These are phyloP conservation scores for Wickerhamomyces pijperi DNA, from an alignment of 805 yeast genomes.

Conservation along the genomic window DNA sequence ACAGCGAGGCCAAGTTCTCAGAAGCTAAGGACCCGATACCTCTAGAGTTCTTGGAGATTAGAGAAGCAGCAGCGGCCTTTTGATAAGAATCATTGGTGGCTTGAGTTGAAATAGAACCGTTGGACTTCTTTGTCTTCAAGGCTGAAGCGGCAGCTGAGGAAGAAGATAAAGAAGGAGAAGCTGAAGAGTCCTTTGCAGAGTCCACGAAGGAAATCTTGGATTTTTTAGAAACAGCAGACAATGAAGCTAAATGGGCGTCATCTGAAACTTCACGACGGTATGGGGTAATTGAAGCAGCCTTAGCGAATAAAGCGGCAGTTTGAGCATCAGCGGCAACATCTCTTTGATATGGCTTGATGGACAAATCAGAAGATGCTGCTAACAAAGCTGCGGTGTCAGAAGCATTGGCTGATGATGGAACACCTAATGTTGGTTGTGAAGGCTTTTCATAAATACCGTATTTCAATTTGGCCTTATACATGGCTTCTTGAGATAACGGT, in stretches of 20 bases:
- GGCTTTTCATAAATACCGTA: conserved; percentile 53
- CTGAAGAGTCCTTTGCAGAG: background rate
- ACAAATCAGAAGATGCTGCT: conserved; percentile 56
- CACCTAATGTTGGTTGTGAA: conserved; percentile 42
- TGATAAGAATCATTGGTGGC: conserved; percentile 5
- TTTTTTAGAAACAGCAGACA: conserved; percentile 9
- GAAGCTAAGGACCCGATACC: conserved; percentile 28
- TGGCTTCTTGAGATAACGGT: conserved; percentile 64
- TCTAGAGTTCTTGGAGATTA: conserved; percentile 24
- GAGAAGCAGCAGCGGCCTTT: conserved; percentile 14
- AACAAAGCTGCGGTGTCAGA: conserved; percentile 69
- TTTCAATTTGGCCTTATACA: conserved; percentile 61
- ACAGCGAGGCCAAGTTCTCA: conserved; percentile 27
- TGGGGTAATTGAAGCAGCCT: conserved; percentile 33
- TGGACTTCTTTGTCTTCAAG: too few species aligned
- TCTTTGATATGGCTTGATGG: conserved; percentile 56
- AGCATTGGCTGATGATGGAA: conserved; percentile 41
- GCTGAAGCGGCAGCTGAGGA: conserved; percentile 1
- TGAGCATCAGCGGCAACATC: conserved; percentile 52
- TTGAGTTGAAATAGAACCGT: too few species aligned
- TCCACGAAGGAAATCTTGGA: background rate
- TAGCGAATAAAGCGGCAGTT: conserved; percentile 45
- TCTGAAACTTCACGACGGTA: conserved; percentile 43
- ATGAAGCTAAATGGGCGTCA: conserved; percentile 36
- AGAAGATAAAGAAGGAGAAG: conserved; percentile 1